A percentile compares a stretch with the other conserved stretches of the same genome.
Evolutionary conservation across 2,329 filamentous ascomycete genomes (phyloP).

Genomic region (Aureobasidium sp.): DNA sequence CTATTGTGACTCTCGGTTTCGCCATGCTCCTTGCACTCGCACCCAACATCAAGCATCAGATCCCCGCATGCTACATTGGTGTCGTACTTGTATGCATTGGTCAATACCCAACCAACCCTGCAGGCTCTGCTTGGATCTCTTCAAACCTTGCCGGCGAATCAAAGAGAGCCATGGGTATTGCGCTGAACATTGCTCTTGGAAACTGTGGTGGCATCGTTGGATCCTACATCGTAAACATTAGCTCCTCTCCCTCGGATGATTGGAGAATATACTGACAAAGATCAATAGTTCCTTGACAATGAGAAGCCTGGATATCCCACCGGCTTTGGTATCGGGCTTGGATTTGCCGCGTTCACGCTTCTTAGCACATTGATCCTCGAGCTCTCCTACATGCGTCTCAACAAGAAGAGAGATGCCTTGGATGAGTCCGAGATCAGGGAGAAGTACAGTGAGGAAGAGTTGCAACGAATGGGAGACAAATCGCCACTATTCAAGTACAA

Average conservation of each 20-base stretch:
- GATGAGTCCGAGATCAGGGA: conserved; percentile 30
- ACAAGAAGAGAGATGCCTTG: conserved; percentile 29
- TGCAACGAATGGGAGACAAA: conserved; percentile 33
- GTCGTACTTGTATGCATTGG: conserved; percentile 39
- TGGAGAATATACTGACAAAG: neutral
- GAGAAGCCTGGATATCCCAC: conserved; percentile 33
- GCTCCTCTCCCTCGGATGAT: neutral
- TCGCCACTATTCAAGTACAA: conserved; percentile 35
- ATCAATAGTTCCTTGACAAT: conserved; percentile 24
- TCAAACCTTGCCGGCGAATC: conserved; percentile 51
- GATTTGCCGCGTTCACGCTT: conserved; percentile 22
- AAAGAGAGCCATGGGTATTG: conserved; percentile 51
- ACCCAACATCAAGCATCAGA: conserved; percentile 34
- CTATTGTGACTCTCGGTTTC: conserved; percentile 27
- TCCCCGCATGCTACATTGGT: conserved; percentile 26
- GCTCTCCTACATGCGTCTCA: conserved; percentile 22
- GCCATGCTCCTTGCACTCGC: conserved; percentile 23
- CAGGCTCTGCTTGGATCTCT: conserved; percentile 52
- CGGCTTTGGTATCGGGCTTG: conserved; percentile 31
- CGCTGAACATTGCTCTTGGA: conserved; percentile 48
- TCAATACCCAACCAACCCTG: conserved; percentile 53
- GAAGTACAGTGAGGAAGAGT: conserved; percentile 31
- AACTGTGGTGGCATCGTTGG: conserved; percentile 50
- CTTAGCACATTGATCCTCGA: conserved; percentile 27
- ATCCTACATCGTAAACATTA: conserved; percentile 42